A percentile compares a stretch with the other conserved stretches of the same genome.
Conservation (phyloP, 2,329 filamentous ascomycete species). For the Cladosporium sphaerospermum region DNA sequence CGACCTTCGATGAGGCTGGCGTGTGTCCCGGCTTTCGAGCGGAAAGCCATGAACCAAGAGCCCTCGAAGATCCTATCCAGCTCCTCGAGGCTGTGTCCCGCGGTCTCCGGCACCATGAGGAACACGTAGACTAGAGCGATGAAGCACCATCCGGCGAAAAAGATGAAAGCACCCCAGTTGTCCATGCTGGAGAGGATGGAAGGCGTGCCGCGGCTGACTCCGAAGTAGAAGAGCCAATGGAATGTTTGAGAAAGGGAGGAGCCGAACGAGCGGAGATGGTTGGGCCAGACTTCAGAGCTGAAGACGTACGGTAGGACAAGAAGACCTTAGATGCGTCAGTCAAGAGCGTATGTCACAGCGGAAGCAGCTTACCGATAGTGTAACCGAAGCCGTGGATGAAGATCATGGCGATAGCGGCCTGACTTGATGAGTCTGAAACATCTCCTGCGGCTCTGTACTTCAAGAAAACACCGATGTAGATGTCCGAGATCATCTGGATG, state of each 20-base stretch:
- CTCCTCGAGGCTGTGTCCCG: constrained; percentile 35
- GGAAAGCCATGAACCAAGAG: constrained; percentile 13
- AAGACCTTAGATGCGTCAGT: constrained; percentile 14
- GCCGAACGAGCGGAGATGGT: constrained; percentile 41
- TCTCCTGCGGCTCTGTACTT: constrained; percentile 27
- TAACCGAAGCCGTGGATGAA: constrained; percentile 44
- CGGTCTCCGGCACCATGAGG: constrained; percentile 42
- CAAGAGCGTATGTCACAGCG: neutral
- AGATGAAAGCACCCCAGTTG: constrained; percentile 41
- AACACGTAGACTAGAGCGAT: constrained; percentile 35
- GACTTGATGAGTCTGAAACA: constrained; percentile 26
- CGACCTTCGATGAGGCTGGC: too few relatives aligned
- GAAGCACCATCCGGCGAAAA: constrained; percentile 38
- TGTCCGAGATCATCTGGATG: constrained; percentile 37
- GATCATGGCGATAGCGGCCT: constrained; percentile 39
- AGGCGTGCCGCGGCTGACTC: constrained; percentile 31
- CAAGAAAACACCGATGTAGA: constrained; percentile 39
- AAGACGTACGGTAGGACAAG: constrained; percentile 42
- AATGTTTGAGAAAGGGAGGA: constrained; percentile 35
- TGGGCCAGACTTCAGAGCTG: constrained; percentile 41
- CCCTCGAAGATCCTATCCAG: constrained; percentile 34
- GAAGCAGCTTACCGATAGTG: constrained; percentile 26
- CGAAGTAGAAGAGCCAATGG: constrained; percentile 41
- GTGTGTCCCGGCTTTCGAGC: too few relatives aligned
- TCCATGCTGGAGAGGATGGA: constrained; percentile 31